phyloP scores from a whole-genome alignment of 495 filamentous ascomycete genomes.

The Tuber calosporum region DNA sequence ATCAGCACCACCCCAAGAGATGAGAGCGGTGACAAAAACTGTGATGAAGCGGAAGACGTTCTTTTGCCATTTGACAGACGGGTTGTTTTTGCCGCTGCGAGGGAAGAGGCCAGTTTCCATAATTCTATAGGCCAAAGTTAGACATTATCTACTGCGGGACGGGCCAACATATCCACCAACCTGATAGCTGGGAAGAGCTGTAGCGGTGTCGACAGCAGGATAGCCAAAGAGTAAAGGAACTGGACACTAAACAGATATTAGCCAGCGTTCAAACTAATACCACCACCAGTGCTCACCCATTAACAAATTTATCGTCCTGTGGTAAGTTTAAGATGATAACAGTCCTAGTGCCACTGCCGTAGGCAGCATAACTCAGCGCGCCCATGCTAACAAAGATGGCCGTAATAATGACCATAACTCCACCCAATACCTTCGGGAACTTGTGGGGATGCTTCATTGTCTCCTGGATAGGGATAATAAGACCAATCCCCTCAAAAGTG shows the following conservation, averaged over 20 bases:
- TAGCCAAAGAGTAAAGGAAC: slow-evolving; percentile 89
- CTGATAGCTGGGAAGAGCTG: slow-evolving; percentile 94
- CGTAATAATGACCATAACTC: slow-evolving; percentile 90
- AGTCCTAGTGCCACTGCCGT: slow-evolving; percentile 87
- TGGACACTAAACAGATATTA: slow-evolving; percentile 52
- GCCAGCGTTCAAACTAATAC: background rate
- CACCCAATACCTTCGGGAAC: slow-evolving; percentile 76
- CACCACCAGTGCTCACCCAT: slow-evolving; percentile 47
- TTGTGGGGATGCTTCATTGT: slow-evolving; percentile 85
- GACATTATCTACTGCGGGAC: slow-evolving; percentile 59
- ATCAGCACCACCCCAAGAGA: slow-evolving; percentile 86
- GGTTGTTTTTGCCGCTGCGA: slow-evolving; percentile 89
- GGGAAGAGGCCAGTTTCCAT: slow-evolving; percentile 63
- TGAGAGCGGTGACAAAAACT: slow-evolving; percentile 72
- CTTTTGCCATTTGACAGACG: slow-evolving; percentile 97
- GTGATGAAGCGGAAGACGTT: slow-evolving; percentile 90
- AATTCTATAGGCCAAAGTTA: slow-evolving; percentile 40
- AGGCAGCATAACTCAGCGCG: slow-evolving; percentile 89
- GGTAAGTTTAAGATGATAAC: slow-evolving; percentile 93
- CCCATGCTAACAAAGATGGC: slow-evolving; percentile 85
- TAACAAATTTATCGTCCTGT: slow-evolving; percentile 92
- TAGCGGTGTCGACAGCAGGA: slow-evolving; percentile 84
- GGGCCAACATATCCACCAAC: background rate
- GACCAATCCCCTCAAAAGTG: slow-evolving; percentile 93
- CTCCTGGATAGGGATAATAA: slow-evolving; percentile 98